A percentile compares a stretch with the other conserved stretches of the same genome.
phyloP scores from a whole-genome alignment of 176 grass and related monocot species.

The Aechmea fasciata region DNA sequence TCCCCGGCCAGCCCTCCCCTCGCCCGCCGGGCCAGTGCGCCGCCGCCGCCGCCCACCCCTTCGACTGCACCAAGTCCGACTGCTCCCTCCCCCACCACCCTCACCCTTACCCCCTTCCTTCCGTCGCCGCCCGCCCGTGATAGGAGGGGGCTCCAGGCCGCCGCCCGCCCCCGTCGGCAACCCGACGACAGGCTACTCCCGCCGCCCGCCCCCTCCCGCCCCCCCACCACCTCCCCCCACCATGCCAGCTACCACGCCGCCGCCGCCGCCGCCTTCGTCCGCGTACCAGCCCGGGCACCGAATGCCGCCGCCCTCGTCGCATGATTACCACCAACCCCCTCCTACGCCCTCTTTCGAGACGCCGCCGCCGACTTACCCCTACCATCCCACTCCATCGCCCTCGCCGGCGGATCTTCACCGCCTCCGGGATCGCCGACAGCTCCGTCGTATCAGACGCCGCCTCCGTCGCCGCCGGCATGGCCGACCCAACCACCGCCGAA shows the following conservation, averaged over 20 bases:
- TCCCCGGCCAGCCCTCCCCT: conserved; percentile 36
- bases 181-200: conserved; percentile 18
- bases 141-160: not conserved
- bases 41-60: conserved; percentile 31
- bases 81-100: conserved; percentile 20
- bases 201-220: conserved; percentile 12
- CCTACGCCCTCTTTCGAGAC: no score
- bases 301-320: conserved; percentile 14
- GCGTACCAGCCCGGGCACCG: conserved; percentile 33
- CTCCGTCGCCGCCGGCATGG: conserved; percentile 14
- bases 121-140: not conserved
- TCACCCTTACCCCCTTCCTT: not conserved
- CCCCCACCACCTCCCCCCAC: not conserved
- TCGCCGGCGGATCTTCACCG: conserved; percentile 12
- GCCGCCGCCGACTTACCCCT: conserved; percentile 13
- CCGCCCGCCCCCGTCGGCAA: conserved; percentile 8
- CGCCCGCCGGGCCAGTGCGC: conserved; percentile 43
- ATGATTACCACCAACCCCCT: not conserved
- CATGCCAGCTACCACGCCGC: conserved; percentile 7
- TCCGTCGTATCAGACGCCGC: conserved; percentile 28
- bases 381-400: conserved; percentile 14
- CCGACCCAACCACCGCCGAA: not conserved
- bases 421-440: conserved; percentile 15
- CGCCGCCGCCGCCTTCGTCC: conserved; percentile 46
- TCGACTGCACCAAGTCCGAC: conserved; percentile 68